These are phyloP conservation scores for Avicennia marina DNA, from an alignment of 257 asterid genomes.

Conservation along the genomic window DNA sequence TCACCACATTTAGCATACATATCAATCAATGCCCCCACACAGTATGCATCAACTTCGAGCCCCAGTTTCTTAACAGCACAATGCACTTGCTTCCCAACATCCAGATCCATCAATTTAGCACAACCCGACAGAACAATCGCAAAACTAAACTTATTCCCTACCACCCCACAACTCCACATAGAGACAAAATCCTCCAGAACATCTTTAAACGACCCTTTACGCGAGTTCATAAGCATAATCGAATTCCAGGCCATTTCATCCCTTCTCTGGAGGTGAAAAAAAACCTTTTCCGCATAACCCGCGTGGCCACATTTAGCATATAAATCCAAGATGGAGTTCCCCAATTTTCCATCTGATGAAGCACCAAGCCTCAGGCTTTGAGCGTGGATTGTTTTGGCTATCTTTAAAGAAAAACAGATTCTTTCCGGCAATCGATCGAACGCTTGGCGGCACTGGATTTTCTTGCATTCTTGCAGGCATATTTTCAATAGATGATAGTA, in stretches of 20 bases:
- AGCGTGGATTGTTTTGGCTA: conserved; percentile 50
- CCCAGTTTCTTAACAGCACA: conserved; percentile 48
- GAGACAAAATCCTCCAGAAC: conserved; percentile 40
- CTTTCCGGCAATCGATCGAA: conserved; percentile 64
- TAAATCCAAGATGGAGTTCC: conserved; percentile 72
- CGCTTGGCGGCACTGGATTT: conserved; percentile 49
- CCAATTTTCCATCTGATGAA: conserved; percentile 47
- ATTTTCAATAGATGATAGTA: conserved; percentile 25
- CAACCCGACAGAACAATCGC: conserved; percentile 74
- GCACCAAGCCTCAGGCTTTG: conserved; percentile 46
- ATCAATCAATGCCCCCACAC: conserved; percentile 73
- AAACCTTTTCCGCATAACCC: conserved; percentile 48
- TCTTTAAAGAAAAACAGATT: conserved; percentile 26
- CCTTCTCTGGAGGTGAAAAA: conserved; percentile 41
- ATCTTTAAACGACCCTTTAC: conserved; percentile 36
- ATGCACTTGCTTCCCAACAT: conserved; percentile 62
- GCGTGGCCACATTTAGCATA: conserved; percentile 74
- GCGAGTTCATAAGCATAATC: conserved; percentile 62
- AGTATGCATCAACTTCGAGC: conserved; percentile 45
- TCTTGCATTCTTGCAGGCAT: conserved; percentile 62
- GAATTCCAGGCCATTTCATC: conserved; percentile 83
- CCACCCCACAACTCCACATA: conserved; percentile 53
- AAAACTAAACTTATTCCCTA: conserved; percentile 65
- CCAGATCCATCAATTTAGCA: conserved; percentile 46
- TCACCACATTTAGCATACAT: conserved; percentile 79